A percentile compares a stretch with the other conserved stretches of the same genome.
These are phyloP conservation scores for Physcomitrium patens DNA, from an alignment of 225 moss, liverwort and hornwort genomes.

Conservation along the genomic window DNA sequence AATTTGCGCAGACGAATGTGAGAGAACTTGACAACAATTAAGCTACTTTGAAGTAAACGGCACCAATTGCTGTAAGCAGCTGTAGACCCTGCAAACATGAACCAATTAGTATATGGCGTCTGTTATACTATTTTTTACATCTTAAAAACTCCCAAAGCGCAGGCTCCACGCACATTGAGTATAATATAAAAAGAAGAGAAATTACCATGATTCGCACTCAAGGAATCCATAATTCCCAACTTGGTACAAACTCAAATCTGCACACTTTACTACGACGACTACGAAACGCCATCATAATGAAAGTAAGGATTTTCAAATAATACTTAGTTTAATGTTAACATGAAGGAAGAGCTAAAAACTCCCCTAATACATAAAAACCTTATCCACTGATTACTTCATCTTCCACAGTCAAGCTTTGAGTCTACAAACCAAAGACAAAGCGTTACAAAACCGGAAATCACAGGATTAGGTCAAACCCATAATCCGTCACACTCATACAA, in stretches of 20 bases:
- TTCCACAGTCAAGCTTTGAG: neutral
- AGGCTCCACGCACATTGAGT: neutral
- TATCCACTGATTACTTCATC: neutral
- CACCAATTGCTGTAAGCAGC: constrained; percentile 21
- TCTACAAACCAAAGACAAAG: constrained; percentile 1
- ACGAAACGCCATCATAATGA: no score
- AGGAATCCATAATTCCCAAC: no score
- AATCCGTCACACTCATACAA: constrained; percentile 11
- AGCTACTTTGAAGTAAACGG: neutral
- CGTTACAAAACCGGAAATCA: neutral
- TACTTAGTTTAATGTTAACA: neutral
- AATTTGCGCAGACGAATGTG: constrained; percentile 13
- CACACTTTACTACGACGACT: no score
- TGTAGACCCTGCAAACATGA: constrained; percentile 11
- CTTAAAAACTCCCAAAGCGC: neutral
- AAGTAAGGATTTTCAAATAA: neutral
- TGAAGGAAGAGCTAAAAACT: neutral
- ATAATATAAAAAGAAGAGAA: neutral
- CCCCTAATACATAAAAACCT: neutral
- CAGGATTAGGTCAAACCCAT: neutral
- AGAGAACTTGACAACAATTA: constrained; percentile 5
- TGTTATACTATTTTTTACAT: neutral
- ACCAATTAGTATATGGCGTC: neutral
- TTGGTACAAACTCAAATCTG: no score
- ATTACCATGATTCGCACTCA: neutral